Conservation (phyloP, 805 yeast species). For the Metschnikowia baotianmanensis region DNA sequence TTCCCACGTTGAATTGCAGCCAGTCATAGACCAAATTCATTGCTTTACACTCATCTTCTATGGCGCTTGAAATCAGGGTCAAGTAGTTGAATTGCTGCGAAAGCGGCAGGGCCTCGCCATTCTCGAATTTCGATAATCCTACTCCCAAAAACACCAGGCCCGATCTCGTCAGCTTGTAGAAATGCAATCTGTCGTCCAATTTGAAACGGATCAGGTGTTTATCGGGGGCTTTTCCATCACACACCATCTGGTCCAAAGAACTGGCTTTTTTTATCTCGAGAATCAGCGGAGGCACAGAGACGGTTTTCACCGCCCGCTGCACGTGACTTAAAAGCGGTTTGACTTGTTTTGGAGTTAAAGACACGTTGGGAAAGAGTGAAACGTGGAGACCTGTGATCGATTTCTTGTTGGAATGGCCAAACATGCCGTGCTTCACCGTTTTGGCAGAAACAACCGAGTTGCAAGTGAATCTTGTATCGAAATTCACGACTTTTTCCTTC, state of each 20-base stretch:
- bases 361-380: conserved; percentile 18
- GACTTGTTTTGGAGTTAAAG: conserved; percentile 1
- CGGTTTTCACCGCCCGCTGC: conserved; percentile 4
- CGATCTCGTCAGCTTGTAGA: conserved; percentile 7
- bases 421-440: conserved; percentile 8
- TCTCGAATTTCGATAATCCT: conserved; percentile 7
- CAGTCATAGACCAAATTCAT: conserved; percentile 8
- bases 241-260: conserved; percentile 9
- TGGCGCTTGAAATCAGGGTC: conserved; percentile 7
- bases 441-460: conserved; percentile 6
- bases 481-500: conserved; percentile 2
- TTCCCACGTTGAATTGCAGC: conserved; percentile 10
- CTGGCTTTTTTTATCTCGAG: background rate
- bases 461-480: conserved; percentile 7
- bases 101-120: background rate
- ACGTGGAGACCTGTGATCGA: conserved; percentile 18
- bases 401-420: conserved; percentile 8
- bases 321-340: conserved; percentile 1
- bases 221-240: background rate
- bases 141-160: conserved; percentile 17
- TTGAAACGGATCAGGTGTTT: conserved; percentile 1
- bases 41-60: conserved; percentile 12
- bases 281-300: conserved; percentile 5
- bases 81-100: conserved; percentile 12
- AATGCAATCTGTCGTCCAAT: conserved; percentile 2